Conservation (phyloP, 352 stramenopile species). For the Phytophthora sp. region DNA sequence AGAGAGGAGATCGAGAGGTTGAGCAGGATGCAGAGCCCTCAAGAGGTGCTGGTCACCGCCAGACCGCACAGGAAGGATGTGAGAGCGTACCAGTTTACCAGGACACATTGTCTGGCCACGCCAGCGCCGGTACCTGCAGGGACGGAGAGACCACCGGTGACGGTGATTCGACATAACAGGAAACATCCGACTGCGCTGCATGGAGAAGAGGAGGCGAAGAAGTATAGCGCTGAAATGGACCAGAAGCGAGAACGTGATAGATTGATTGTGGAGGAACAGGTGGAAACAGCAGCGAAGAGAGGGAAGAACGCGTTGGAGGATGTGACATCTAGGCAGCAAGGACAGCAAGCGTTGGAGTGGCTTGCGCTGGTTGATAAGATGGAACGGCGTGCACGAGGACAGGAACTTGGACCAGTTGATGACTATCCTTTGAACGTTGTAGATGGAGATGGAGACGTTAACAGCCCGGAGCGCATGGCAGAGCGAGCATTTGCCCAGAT, state of each 20-base stretch:
- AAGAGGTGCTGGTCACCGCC: slow-evolving; percentile 54
- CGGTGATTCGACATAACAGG: slow-evolving; percentile 63
- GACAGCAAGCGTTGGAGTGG: slow-evolving; percentile 58
- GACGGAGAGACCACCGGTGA: slow-evolving; percentile 35
- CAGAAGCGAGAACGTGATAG: slow-evolving; percentile 42
- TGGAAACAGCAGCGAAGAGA: slow-evolving; percentile 39
- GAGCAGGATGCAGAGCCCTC: slow-evolving; percentile 25
- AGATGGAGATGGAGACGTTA: slow-evolving; percentile 1
- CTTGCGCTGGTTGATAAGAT: slow-evolving; percentile 57
- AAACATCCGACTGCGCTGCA: slow-evolving; percentile 36
- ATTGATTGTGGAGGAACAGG: slow-evolving; percentile 39
- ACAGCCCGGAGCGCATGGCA: slow-evolving; percentile 24
- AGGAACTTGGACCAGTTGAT: slow-evolving; percentile 14
- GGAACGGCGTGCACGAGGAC: slow-evolving; percentile 26
- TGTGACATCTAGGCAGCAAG: slow-evolving; percentile 39
- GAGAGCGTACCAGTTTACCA: slow-evolving; percentile 57
- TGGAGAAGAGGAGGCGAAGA: slow-evolving; percentile 48
- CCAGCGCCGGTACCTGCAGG: neutral
- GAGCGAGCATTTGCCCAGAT: slow-evolving; percentile 46
- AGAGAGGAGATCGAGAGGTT: slow-evolving; percentile 36
- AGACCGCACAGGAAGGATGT: slow-evolving; percentile 48
- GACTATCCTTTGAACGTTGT: slow-evolving; percentile 4
- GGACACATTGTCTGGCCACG: slow-evolving; percentile 47
- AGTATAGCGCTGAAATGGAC: slow-evolving; percentile 49
- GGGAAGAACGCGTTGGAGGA: slow-evolving; percentile 43